Base-by-base conservation (phyloP, 169 alveolate genomes). In the Plasmodium fragile region DNA sequence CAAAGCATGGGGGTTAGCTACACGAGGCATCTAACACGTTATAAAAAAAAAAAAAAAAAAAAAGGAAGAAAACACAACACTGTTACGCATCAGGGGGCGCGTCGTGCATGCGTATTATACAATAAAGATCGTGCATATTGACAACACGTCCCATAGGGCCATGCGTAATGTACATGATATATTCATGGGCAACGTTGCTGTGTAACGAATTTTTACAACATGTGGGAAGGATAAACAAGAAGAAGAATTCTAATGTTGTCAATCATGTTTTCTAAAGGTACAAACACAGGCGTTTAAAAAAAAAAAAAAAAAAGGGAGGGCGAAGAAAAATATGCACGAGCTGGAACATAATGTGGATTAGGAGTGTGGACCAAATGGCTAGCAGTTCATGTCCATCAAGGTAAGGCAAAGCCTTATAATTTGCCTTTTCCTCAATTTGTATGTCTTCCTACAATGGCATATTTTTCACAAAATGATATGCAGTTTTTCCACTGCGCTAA, bases 381-480 rank as follows among this genome's bases (percentile, higher is more conserved):
- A 45, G n/a, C 55, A 11, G 55, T 45, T 45, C n/a, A 45, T 45
- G 1, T 45, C 55, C 55, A n/a, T 18, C 55, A 45, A 45, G 18
- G 55, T 10, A 45, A 45, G 55, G 36, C 4, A 59, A 59, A 22
- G 34, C 34, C 52, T 39, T 39, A 77, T 77, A 16, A 18, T 36
- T 36, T 34, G 53, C 28, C 43, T 32, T 77, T 77, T 77, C 34
- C 52, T 4, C 11, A 41, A 77, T 41, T 77, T 77, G 43, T 25
- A 22, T 41, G 28, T 77, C 52, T 77, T 77, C 83, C 83, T 77
- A 77, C 53, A 77, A 77, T 77, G 71, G 69, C 43, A 41, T 34
- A 28, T 41, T 34, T 18, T 77, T 77, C 11, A 39, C 45, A 77
- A 77, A 77, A 77, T 41, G 52, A 41, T 18, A n/a, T 16, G 22